Percentiles rank a stretch among this genome's conserved stretches.
phyloP scores from a whole-genome alignment of 306 rosid species.

The Cicer yamashitae region DNA sequence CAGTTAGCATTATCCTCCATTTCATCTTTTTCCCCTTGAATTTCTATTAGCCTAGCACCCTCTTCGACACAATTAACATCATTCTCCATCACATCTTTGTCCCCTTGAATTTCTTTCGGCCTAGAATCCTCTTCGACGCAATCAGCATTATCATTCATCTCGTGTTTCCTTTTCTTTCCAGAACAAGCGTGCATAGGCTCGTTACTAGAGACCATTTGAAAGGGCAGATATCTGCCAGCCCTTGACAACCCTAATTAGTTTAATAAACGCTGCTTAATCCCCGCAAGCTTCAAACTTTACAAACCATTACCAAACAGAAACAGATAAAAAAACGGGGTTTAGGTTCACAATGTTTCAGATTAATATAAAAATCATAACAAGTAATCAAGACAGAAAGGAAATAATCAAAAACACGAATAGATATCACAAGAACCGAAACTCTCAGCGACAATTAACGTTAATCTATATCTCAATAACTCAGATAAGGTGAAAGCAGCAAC shows the following conservation, averaged over 20 bases:
- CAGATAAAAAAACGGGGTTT: not conserved
- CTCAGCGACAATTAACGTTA: not conserved
- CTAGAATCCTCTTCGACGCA: constrained; percentile 11
- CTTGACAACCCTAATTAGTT: not conserved
- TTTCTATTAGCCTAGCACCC: constrained; percentile 32
- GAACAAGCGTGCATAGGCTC: not conserved
- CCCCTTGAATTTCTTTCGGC: constrained; percentile 15
- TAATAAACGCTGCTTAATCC: not conserved
- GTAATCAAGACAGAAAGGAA: not conserved
- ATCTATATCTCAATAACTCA: not conserved
- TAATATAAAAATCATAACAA: constrained; percentile 23
- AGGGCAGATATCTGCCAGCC: constrained; percentile 19
- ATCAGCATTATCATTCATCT: not conserved
- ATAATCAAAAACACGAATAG: not conserved
- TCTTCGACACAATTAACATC: not conserved
- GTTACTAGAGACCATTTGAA: constrained; percentile 32
- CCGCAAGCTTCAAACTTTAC: constrained; percentile 15
- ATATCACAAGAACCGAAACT: not conserved
- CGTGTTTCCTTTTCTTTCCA: constrained; percentile 29
- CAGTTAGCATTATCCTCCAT: not conserved
- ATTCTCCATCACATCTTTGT: constrained; percentile 13
- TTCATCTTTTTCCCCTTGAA: not conserved
- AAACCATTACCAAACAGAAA: not conserved
- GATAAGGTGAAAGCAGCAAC: not conserved
- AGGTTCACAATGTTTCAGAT: constrained; percentile 9